Percentiles rank a stretch among this genome's conserved stretches.
Evolutionary conservation across 306 rosid genomes (phyloP).

Genomic region (Quercus engelmannii): DNA sequence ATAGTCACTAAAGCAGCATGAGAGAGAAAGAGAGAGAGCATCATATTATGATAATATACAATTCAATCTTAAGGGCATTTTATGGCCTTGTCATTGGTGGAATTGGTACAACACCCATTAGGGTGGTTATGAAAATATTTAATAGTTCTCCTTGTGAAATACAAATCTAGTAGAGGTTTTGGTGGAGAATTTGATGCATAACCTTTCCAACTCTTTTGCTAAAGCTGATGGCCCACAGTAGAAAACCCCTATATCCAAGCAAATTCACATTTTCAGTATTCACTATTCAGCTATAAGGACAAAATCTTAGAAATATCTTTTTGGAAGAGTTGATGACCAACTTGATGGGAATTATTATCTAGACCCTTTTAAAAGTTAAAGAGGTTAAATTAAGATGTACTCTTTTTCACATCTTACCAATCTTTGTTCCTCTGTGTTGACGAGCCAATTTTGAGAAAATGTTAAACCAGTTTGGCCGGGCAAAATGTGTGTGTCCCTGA

Average conservation of each 20-base stretch:
- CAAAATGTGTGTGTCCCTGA: constrained; percentile 77
- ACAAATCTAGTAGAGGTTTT: constrained; percentile 79
- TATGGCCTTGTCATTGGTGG: constrained; percentile 25
- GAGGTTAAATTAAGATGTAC: not conserved
- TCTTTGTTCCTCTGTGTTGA: constrained; percentile 60
- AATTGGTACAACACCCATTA: constrained; percentile 18
- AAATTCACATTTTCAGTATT: constrained; percentile 20
- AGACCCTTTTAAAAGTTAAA: not conserved
- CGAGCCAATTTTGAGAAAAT: constrained; percentile 70
- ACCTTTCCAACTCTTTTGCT: constrained; percentile 53
- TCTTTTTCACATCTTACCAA: constrained; percentile 51
- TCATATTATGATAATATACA: not conserved
- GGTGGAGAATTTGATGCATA: constrained; percentile 80
- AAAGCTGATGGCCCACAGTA: constrained; percentile 74
- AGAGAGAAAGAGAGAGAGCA: not conserved
- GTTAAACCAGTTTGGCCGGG: constrained; percentile 71
- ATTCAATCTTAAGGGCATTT: not conserved
- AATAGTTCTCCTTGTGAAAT: constrained; percentile 74
- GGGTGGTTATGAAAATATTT: constrained; percentile 6
- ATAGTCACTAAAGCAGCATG: constrained; percentile 3
- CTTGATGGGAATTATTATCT: not conserved
- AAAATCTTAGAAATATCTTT: not conserved
- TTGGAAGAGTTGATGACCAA: not conserved
- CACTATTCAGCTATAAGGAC: not conserved
- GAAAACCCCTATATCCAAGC: constrained; percentile 63